Percentiles rank a stretch among this genome's conserved stretches.
Evolutionary conservation across 1,284 basidiomycete species (phyloP).

Genomic region (Tylopilus sp.): DNA sequence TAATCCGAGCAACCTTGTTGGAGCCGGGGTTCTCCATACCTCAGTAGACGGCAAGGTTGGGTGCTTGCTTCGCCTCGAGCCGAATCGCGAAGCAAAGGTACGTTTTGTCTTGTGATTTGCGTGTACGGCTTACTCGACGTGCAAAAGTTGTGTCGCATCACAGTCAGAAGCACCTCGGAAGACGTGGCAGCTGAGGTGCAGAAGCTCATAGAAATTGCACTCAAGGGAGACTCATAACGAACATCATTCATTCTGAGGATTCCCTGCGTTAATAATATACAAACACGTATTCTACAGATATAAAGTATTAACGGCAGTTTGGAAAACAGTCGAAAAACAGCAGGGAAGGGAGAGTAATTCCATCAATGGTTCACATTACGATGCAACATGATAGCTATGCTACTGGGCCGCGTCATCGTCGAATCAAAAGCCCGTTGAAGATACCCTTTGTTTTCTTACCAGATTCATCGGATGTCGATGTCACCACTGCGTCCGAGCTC

Average conservation of each 20-base stretch:
- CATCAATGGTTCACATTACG: neutral
- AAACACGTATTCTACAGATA: slow-evolving; percentile 24
- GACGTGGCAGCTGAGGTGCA: slow-evolving; percentile 82
- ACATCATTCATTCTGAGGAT: neutral
- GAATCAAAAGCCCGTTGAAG: slow-evolving; percentile 30
- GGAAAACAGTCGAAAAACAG: slow-evolving; percentile 5
- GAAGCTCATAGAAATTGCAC: slow-evolving; percentile 57
- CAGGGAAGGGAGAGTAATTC: neutral
- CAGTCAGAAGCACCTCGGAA: slow-evolving; percentile 93
- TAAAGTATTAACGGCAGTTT: slow-evolving; percentile 23
- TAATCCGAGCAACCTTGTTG: slow-evolving; percentile 85
- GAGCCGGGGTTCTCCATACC: slow-evolving; percentile 90
- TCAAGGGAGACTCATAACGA: slow-evolving; percentile 35
- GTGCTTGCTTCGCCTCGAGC: slow-evolving; percentile 89
- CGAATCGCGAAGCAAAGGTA: slow-evolving; percentile 92
- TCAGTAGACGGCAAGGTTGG: slow-evolving; percentile 88
- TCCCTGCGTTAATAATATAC: slow-evolving; percentile 13
- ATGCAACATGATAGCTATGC: neutral
- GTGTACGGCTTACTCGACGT: neutral
- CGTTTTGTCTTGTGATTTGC: slow-evolving; percentile 15
- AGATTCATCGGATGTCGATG: slow-evolving; percentile 20
- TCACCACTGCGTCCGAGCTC: slow-evolving; percentile 7
- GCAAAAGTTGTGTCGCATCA: slow-evolving; percentile 83
- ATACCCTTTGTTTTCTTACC: slow-evolving; percentile 28
- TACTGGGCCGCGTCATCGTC: slow-evolving; percentile 24